Conservation (phyloP, 202 grass and related monocot species). For the Tripidium arundinaceum region DNA sequence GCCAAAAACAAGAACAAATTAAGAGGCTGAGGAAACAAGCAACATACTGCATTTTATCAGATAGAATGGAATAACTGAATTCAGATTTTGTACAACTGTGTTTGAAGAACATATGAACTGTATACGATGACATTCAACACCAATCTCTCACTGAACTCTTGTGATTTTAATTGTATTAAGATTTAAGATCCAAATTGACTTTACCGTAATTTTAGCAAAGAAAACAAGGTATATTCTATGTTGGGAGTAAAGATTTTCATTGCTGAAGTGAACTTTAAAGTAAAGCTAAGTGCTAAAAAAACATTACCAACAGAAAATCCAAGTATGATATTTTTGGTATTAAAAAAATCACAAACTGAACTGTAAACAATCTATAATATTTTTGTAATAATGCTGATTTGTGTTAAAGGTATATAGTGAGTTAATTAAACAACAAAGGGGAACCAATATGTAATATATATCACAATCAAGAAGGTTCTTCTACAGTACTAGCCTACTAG, state of each 20-base stretch:
- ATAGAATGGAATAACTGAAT: not conserved
- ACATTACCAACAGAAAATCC: no score
- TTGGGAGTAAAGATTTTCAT: no score
- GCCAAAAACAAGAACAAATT: conserved; percentile 8
- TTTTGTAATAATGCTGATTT: not conserved
- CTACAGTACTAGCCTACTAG: not conserved
- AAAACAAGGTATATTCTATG: no score
- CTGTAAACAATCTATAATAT: not conserved
- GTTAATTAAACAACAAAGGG: conserved; percentile 26
- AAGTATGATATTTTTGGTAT: no score
- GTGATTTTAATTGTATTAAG: no score
- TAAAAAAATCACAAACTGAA: not conserved
- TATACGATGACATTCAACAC: not conserved
- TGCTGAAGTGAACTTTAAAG: no score
- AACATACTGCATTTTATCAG: conserved; percentile 9
- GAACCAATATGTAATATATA: not conserved
- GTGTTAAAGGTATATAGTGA: not conserved
- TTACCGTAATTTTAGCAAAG: no score
- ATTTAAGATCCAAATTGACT: not conserved
- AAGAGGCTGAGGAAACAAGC: not conserved
- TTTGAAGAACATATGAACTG: conserved; percentile 9
- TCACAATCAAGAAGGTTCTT: not conserved
- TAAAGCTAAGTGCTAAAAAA: no score
- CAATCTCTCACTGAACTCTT: no score
- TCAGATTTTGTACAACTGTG: conserved; percentile 2